These are phyloP conservation scores for Orbilia blumenaviensis DNA, from an alignment of 2,329 filamentous ascomycete species.

Conservation along the genomic window DNA sequence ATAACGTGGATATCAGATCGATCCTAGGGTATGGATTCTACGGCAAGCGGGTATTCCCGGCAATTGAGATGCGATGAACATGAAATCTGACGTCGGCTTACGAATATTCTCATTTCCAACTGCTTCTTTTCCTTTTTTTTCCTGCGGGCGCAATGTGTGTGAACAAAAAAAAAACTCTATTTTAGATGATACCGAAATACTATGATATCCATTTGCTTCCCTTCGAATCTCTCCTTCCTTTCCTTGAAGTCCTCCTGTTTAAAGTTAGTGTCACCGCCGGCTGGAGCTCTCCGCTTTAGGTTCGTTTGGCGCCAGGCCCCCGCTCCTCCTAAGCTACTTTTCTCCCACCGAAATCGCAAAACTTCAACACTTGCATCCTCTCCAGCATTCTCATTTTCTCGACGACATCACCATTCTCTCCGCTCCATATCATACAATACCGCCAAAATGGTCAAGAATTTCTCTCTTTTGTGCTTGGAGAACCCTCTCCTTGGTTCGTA, in stretches of 20 bases:
- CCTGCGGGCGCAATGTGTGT: constrained; percentile 3
- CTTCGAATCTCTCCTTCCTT: not conserved
- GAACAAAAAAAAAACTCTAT: too few species aligned
- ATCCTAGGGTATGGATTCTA: constrained; percentile 46
- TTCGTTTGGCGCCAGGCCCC: not conserved
- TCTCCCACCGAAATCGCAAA: constrained; percentile 29
- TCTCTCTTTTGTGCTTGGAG: constrained; percentile 90
- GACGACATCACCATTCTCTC: not conserved
- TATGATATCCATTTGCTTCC: constrained; percentile 12
- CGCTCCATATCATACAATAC: not conserved
- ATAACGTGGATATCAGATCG: constrained; percentile 50
- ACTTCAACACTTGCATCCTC: constrained; percentile 16
- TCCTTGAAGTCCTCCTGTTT: constrained; percentile 4
- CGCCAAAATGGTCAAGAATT: constrained; percentile 80
- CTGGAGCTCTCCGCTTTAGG: constrained; percentile 45
- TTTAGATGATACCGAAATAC: constrained; percentile 11
- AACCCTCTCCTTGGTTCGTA: constrained; percentile 87
- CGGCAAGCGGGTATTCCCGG: constrained; percentile 49
- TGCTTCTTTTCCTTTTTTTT: not conserved
- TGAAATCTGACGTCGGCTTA: constrained; percentile 8
- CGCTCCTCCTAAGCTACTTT: constrained; percentile 3
- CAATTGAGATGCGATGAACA: constrained; percentile 44
- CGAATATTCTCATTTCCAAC: too few species aligned
- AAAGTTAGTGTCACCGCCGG: constrained; percentile 2
- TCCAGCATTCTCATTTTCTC: not conserved